Evolutionary conservation across 306 rosid genomes (phyloP).

Genomic region (Betula pendula): DNA sequence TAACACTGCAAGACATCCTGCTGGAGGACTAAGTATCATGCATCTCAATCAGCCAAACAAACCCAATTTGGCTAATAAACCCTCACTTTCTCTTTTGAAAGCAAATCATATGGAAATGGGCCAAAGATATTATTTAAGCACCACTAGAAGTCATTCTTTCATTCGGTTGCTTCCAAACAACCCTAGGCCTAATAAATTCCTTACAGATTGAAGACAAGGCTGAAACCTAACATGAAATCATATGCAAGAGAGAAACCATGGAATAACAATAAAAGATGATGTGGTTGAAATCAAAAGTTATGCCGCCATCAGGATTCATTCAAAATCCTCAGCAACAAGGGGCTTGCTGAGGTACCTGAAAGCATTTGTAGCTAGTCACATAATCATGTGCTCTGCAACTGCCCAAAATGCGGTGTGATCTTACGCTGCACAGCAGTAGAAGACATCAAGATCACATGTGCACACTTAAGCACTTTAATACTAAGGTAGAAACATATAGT

Average conservation of each 20-base stretch:
- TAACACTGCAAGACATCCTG: too few species aligned
- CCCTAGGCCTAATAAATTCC: neutral
- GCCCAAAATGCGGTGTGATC: neutral
- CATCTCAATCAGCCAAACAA: constrained; percentile 2
- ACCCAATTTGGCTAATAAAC: neutral
- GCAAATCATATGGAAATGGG: neutral
- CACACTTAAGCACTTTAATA: neutral
- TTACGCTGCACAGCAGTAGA: neutral
- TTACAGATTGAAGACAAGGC: neutral
- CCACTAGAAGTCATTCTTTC: neutral
- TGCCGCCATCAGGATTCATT: neutral
- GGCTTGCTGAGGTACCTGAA: neutral
- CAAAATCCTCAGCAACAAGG: neutral
- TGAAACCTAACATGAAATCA: neutral
- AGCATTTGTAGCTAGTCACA: neutral
- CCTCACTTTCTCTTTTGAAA: neutral
- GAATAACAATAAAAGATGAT: neutral
- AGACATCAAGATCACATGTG: neutral
- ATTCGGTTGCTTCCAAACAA: neutral
- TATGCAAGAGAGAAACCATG: neutral
- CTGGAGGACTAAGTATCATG: neutral
- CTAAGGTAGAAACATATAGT: neutral
- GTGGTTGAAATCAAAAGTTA: neutral
- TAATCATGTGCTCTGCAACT: neutral
- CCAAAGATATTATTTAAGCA: neutral